These are phyloP conservation scores for Aureobasidium sp. DNA, from an alignment of 2,329 filamentous ascomycete species.

Conservation along the genomic window DNA sequence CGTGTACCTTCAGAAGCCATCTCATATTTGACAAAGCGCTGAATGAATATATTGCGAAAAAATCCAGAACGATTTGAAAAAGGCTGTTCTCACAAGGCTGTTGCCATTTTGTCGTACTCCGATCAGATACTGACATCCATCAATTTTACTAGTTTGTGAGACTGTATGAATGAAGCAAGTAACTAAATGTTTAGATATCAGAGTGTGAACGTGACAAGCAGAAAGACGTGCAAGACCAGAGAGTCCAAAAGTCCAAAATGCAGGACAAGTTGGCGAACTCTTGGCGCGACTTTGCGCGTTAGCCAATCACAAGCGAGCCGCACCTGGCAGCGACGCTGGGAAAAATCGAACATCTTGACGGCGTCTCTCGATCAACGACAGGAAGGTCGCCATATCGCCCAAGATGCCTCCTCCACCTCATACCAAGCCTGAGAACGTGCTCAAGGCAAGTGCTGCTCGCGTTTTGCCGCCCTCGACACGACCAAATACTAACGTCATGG, in stretches of 20 bases:
- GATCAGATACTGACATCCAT: not conserved
- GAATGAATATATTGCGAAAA: no score
- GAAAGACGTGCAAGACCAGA: not conserved
- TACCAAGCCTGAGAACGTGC: slow-evolving; percentile 97
- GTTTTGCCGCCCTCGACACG: no score
- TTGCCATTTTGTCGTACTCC: not conserved
- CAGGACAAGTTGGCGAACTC: not conserved
- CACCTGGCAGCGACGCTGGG: slow-evolving; percentile 4
- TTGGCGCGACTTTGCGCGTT: not conserved
- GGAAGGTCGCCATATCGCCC: slow-evolving; percentile 24
- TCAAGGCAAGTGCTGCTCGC: slow-evolving; percentile 55
- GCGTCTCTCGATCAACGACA: slow-evolving; percentile 12
- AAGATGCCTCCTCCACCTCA: slow-evolving; percentile 91
- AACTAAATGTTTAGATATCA: not conserved
- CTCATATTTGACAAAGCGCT: not conserved
- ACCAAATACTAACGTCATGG: slow-evolving; percentile 18
- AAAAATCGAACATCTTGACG: slow-evolving; percentile 9
- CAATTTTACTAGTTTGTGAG: not conserved
- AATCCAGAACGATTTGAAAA: no score
- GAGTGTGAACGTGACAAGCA: not conserved
- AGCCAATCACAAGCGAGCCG: slow-evolving; percentile 11
- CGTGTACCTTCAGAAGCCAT: not conserved
- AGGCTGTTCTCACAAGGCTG: not conserved
- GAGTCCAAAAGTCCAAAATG: not conserved
- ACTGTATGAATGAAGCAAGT: not conserved